Evolutionary conservation across 768 basidiomycete species (phyloP), one percentile per base, ranked within the genome.

Genomic region (Macrolepiota albuminosa): DNA sequence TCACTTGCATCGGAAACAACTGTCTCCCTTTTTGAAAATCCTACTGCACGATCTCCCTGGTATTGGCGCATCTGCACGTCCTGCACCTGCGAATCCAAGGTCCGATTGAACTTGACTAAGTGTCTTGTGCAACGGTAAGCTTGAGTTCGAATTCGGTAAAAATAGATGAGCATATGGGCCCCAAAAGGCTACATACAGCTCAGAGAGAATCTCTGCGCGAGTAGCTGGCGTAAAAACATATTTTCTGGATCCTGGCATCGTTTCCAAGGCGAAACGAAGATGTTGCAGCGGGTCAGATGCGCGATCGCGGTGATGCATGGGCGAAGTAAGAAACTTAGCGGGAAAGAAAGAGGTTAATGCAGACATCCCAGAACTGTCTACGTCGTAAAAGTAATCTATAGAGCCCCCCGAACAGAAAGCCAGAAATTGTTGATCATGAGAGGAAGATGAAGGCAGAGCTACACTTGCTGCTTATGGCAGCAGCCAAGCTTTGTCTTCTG

Each of bases 1-100:
- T 77, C 68, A 93, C 93, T 92, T 92, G 89, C 94, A 96, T 53
- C 93, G 82, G 72, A 95, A 96, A 66, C 94, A 94, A 66, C 88
- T 87, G 72, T 97, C 94, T 24, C 94, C 94, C 66, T 91, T 91
- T 71, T 86, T 88, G 74, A 96, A 93, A 45, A 95, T 90, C 68
- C 90, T 84, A 2, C 86, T 89, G 68, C 94, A 96, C 0, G 88
- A 82, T 62, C 86, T 78, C 9, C 89, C 91, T n/a, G 86, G 87
- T 18, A 82, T 71, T 0, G 84, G 69, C 9, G 80, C 80, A 29
- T 85, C 83, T 33, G 84, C 81, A 60, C 80, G 80, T n/a, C 82
- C 85, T 9, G 82, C 84, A 10, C 84, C 86, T 0, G 74, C 75
- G 62, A 84, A 84, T 21, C 78, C 80, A 5, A 81, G 70, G 34